Conservation (phyloP, 2,329 filamentous ascomycete genomes). For the Epicoccum nigrum region DNA sequence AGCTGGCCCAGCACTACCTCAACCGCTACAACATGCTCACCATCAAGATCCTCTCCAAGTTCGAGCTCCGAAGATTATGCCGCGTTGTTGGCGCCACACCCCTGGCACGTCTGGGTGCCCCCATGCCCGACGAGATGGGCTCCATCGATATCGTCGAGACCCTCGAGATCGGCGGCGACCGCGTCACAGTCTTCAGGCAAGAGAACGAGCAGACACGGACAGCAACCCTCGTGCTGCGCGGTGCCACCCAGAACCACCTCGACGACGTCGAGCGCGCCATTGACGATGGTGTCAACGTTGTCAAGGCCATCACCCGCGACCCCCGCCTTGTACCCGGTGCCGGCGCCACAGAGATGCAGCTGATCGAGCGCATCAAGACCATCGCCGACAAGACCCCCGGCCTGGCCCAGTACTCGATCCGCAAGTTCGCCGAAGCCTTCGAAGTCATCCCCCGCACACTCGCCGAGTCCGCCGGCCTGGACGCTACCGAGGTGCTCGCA, state of each 20-base stretch:
- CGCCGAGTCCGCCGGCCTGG: slow-evolving; percentile 92
- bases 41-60: slow-evolving; percentile 97
- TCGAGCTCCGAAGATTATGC: slow-evolving; percentile 92
- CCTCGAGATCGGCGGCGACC: slow-evolving; percentile 94
- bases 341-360: slow-evolving; percentile 91
- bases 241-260: slow-evolving; percentile 96
- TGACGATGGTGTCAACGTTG: slow-evolving; percentile 96
- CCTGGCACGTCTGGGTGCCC: slow-evolving; percentile 91
- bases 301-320: slow-evolving; percentile 97
- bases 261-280: slow-evolving; percentile 97
- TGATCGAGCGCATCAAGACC: slow-evolving; percentile 88
- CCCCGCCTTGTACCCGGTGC: slow-evolving; percentile 89
- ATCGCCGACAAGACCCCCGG: slow-evolving; percentile 92
- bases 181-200: slow-evolving; percentile 97
- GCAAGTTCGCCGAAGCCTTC: slow-evolving; percentile 96
- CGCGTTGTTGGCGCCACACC: slow-evolving; percentile 95
- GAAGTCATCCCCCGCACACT: slow-evolving; percentile 94
- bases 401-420: slow-evolving; percentile 92
- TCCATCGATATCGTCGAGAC: slow-evolving; percentile 94
- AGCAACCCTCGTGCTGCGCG: slow-evolving; percentile 89
- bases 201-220: slow-evolving; percentile 92
- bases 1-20: slow-evolving; percentile 95
- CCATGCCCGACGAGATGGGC: slow-evolving; percentile 99
- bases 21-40: slow-evolving; percentile 96
- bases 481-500: slow-evolving; percentile 95